Base-by-base conservation (phyloP, 192 early-diverging fungal genomes). In the Chytriomyces confervae region DNA sequence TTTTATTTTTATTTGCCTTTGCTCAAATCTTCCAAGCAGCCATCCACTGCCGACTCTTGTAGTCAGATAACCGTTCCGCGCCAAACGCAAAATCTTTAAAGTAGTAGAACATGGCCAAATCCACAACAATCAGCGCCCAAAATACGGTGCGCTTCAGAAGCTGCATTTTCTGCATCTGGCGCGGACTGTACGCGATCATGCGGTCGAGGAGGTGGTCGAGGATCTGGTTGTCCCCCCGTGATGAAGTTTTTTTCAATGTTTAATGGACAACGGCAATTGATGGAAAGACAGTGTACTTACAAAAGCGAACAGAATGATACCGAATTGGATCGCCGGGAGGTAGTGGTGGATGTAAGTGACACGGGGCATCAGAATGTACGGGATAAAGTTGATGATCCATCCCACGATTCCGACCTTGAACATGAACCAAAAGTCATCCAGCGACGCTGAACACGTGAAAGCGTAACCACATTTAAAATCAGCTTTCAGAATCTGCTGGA, bases 331-430 rank as follows among this genome's bases (percentile, higher is more conserved):
- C 0, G 95, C 94, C 0, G 97, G 96, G 84, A 97, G 95, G 80
- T 98, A 98, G 83, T 98, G 97, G 79, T 99, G 97, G 51, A 97
- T 81, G 66, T 98, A 99, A 0, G 93, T 95, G 61, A 98, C 95
- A 36, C 97, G 91, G 29, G 96, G 96, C 95, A 99, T 98, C 60
- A 97, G 86, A 74, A 84, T 96, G 87, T 97, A 98, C 13, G 96
- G 96, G 27, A 92, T 48, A 81, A 97, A 99, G 82, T 99, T 97
- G 64, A 97, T 80, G 50, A 92, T 81, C 96, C 96, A 99, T 10
- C 96, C 97, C 50, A 91, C 79, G 23, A 91, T 83, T 53, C 94
- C 88, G n/a, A 93, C 78, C 79, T 94, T 91, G 36, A 85, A 86
- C 24, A 86, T 89, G 62, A 89, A 93, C 18, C 85, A 78, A 74